These are phyloP conservation scores for Alternaria ethzedia DNA, from an alignment of 2,329 filamentous ascomycete species.

Conservation along the genomic window DNA sequence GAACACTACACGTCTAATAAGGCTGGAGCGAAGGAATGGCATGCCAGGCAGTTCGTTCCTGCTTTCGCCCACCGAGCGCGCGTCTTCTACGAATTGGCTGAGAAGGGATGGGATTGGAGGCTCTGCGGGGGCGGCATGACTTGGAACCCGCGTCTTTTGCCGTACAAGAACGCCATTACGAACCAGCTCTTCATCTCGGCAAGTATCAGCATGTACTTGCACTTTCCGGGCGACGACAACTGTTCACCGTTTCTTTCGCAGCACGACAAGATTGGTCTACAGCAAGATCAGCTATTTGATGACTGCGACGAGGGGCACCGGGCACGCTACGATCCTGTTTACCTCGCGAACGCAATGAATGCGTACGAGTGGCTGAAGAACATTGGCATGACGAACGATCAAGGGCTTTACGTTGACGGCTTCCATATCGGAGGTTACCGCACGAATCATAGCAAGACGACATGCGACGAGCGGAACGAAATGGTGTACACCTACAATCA, in stretches of 20 bases:
- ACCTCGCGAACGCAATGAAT: conserved; percentile 75
- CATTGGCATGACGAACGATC: conserved; percentile 79
- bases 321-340: conserved; percentile 61
- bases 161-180: conserved; percentile 97
- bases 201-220: conserved; percentile 85
- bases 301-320: conserved; percentile 12
- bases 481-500: conserved; percentile 98
- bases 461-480: conserved; percentile 81
- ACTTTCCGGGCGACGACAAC: conserved; percentile 83
- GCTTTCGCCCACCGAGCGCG: conserved; percentile 83
- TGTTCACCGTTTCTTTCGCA: conserved; percentile 67
- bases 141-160: conserved; percentile 77
- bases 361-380: conserved; percentile 81
- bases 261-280: conserved; percentile 18
- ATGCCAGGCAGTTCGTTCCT: conserved; percentile 76
- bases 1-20: conserved; percentile 60
- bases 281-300: conserved; percentile 5
- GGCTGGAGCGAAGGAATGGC: conserved; percentile 60
- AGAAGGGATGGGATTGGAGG: conserved; percentile 78
- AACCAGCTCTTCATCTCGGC: conserved; percentile 89
- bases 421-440: conserved; percentile 78
- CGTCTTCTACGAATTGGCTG: conserved; percentile 83
- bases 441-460: conserved; percentile 65
- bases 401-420: conserved; percentile 82
- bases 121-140: conserved; percentile 88